Evolutionary conservation across 2,329 filamentous ascomycete genomes (phyloP), one percentile per base, ranked within the genome.

Genomic region (Alternaria sp.): DNA sequence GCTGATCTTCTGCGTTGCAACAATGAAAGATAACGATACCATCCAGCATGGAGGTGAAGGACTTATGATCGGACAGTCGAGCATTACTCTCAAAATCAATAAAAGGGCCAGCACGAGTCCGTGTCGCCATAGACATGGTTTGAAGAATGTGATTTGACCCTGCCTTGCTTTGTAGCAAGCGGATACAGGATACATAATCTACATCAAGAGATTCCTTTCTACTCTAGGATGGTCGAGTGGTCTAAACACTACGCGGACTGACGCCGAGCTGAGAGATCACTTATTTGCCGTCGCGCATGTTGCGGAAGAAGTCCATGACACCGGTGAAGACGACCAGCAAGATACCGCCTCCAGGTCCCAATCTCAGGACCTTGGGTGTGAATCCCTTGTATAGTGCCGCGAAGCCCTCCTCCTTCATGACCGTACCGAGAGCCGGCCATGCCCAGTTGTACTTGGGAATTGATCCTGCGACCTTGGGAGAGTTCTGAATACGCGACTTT

Each of bases 371-470:
- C 88, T 99, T 99, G 71, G 96, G 96, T 67, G 96, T 77, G 87
- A 99, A 99, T 15, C 96, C 96, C 87, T 98, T 99, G 87, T 99
- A 99, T 63, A 99, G 85, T 43, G 96, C 96, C 51, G 82, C 83
- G 79, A 97, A 95, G 6, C 96, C 96, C 82, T 99, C 96, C 83
- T 99, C 96, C 83, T 89, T 93, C 82, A 93, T 90, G 64, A 99
- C 93, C 8, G 92, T 96, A 60, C 87, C 90, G 54, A 97, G 85
- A 21, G 93, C 90, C 50, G 93, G 92, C 88, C 90, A 97, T 30
- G 96, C 96, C 96, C 96, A 99, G 88, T 98, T 97, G 85, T 99
- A 99, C 87, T 99, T 99, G 77, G 92, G 92, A 21, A 89, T 83
- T 57, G 88, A 85, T 6, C 96, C 96, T n/a, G 91, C 80, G 43